A percentile compares a stretch with the other conserved stretches of the same genome.
phyloP scores from a whole-genome alignment of 768 basidiomycete genomes.

The Asterophora parasitica region DNA sequence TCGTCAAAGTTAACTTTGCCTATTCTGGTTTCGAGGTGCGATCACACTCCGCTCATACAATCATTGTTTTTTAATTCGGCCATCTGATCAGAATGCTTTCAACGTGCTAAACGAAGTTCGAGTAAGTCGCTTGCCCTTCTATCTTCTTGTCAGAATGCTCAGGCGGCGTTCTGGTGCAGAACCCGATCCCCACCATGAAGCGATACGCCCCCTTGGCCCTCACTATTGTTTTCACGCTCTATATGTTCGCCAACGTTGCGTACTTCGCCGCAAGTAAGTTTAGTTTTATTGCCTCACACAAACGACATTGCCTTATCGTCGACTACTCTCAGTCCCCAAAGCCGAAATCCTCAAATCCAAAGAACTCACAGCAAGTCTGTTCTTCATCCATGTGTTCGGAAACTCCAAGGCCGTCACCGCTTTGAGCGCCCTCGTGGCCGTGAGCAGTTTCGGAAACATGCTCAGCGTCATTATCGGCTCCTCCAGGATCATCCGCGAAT shows the following conservation, averaged over 20 bases:
- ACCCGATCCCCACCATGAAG: too few species aligned
- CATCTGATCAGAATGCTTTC: constrained; percentile 32
- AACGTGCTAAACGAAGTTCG: constrained; percentile 42
- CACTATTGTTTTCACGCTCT: constrained; percentile 40
- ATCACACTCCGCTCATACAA: background rate
- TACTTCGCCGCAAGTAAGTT: constrained; percentile 33
- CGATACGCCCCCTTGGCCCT: constrained; percentile 39
- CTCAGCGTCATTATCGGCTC: constrained; percentile 24
- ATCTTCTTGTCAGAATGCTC: too few species aligned
- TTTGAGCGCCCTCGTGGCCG: constrained; percentile 32
- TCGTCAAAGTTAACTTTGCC: constrained; percentile 35
- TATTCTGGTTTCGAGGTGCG: constrained; percentile 33
- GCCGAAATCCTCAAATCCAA: constrained; percentile 38
- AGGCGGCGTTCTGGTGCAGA: too few species aligned
- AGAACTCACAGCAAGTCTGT: constrained; percentile 42
- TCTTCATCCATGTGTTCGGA: constrained; percentile 48
- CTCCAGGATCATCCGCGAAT: constrained; percentile 42
- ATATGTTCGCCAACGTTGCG: constrained; percentile 42
- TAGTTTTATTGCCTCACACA: background rate
- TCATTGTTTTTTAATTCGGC: too few species aligned
- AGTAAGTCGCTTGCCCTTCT: constrained; percentile 12
- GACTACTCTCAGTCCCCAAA: constrained; percentile 32
- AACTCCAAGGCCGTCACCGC: constrained; percentile 29
- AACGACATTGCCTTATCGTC: background rate
- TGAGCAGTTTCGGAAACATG: constrained; percentile 38